Conservation (phyloP, 1,284 basidiomycete genomes). For the Chalciporus sp. region DNA sequence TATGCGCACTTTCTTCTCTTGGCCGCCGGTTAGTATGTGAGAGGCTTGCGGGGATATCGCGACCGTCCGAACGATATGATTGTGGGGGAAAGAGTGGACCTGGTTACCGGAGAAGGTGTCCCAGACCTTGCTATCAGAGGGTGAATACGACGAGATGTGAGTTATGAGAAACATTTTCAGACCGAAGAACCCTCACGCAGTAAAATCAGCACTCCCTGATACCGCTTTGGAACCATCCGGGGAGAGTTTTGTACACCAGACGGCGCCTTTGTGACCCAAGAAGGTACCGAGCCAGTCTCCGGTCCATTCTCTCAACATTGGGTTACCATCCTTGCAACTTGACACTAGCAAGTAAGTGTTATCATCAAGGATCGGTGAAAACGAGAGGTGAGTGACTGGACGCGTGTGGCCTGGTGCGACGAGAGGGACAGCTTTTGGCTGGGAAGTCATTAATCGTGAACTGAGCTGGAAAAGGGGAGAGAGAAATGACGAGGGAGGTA, state of each 20-base stretch:
- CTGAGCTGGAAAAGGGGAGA: constrained; percentile 20
- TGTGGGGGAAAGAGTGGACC: constrained; percentile 93
- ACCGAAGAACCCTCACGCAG: constrained; percentile 67
- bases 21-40: constrained; percentile 88
- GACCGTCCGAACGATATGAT: constrained; percentile 97
- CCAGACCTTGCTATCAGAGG: constrained; percentile 84
- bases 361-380: constrained; percentile 84
- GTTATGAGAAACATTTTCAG: constrained; percentile 6
- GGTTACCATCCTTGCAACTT: constrained; percentile 95
- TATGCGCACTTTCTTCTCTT: constrained; percentile 96
- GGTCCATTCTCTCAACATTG: constrained; percentile 95
- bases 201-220: constrained; percentile 96
- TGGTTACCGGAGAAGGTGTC: constrained; percentile 89
- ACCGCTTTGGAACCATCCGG: constrained; percentile 84
- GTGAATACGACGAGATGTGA: constrained; percentile 7
- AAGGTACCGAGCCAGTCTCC: constrained; percentile 99
- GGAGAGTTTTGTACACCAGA: constrained; percentile 97
- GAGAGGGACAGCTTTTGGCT: constrained; percentile 69
- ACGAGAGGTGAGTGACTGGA: constrained; percentile 93
- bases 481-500: constrained; percentile 27
- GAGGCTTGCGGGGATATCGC: constrained; percentile 73
- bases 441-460: constrained; percentile 51
- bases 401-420: constrained; percentile 82
- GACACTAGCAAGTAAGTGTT: constrained; percentile 87
- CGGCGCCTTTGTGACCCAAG: constrained; percentile 97